These are phyloP conservation scores for Kwoniella shivajii DNA, from an alignment of 1,284 basidiomycete species.

Conservation along the genomic window DNA sequence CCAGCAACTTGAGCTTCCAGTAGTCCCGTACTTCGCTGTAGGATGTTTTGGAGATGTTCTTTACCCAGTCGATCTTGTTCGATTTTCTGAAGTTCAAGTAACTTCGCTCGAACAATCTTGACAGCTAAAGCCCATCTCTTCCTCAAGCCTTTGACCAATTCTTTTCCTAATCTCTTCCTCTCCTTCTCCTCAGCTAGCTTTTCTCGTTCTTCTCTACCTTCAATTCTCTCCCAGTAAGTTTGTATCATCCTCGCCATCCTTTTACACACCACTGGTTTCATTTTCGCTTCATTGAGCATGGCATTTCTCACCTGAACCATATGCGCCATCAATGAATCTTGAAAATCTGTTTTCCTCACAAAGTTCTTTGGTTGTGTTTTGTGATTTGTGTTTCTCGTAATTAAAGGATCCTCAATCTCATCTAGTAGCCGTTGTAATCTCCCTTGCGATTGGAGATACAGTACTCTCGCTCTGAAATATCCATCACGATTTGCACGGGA, in stretches of 20 bases:
- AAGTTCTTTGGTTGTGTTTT: conserved; percentile 4
- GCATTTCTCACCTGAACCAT: conserved; percentile 53
- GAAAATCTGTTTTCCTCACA: conserved; percentile 45
- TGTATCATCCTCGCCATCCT: conserved; percentile 70
- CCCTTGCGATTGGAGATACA: conserved; percentile 52
- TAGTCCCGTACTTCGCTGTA: conserved; percentile 85
- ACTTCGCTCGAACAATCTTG: conserved; percentile 73
- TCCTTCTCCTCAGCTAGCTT: conserved; percentile 69
- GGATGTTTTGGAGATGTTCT: conserved; percentile 84
- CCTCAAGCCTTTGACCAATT: conserved; percentile 64
- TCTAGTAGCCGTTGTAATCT: conserved; percentile 53
- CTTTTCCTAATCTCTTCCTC: conserved; percentile 68
- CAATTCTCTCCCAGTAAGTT: conserved; percentile 73
- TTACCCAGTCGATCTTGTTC: conserved; percentile 72
- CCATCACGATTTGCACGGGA: conserved; percentile 60
- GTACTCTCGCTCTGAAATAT: conserved; percentile 59
- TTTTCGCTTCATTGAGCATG: conserved; percentile 50
- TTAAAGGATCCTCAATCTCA: conserved; percentile 48
- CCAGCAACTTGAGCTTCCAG: conserved; percentile 79
- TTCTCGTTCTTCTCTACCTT: conserved; percentile 65
- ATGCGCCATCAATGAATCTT: conserved; percentile 53
- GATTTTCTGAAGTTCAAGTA: conserved; percentile 61
- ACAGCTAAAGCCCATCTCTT: conserved; percentile 84
- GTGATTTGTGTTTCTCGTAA: background rate
- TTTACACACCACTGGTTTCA: conserved; percentile 50